Base-by-base conservation (phyloP, 805 yeast genomes). In the Sporopachydermia quercuum region DNA sequence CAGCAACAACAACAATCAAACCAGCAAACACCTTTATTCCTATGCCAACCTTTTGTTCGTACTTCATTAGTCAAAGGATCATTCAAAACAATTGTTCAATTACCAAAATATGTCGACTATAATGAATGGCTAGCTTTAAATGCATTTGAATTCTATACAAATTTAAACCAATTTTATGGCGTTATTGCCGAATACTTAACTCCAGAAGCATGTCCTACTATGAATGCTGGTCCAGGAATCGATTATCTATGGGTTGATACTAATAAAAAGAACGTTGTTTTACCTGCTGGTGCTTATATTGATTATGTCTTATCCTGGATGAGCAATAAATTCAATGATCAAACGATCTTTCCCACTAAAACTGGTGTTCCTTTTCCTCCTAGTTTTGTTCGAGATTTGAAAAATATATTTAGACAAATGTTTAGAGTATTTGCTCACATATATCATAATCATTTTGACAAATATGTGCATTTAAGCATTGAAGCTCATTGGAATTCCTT, bases 401-500 rank as follows among this genome's bases (percentile, higher is more conserved):
- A 81, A 51, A 83, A 86, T 54, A 87, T 91, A 15, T 77, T 78
- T 54, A 68, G 86, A 46, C 97, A 91, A 55, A 81, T 91, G 85
- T 86, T 91, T 54, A 71, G 97, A 48, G 83, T 91, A 13, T 87
- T 89, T 61, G 98, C 98, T 3, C 95, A 87, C 54, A 76, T 91
- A 33, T 91, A 87, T 56, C 83, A 85, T 60, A 85, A 86, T 56
- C 98, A 91, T 57, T 91, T 86, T 58, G 98, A 89, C 48, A 85
- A 80, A 54, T 71, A 89, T 16, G 76, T 89, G n/a, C 96, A 91
- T 56, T 61, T 91, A 43, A 78, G 94, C 2, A 59, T 91, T 43
- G 98, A 91, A 56, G 96, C 97, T 1, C 97, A 91, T 56, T 91
- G 95, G 94, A 91, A 91, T 58, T 87, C 97, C 3, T 83, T 87